Evolutionary conservation across 2,329 filamentous ascomycete genomes (phyloP), one percentile per base, ranked within the genome.

Genomic region (Beauveria rudraprayagi): DNA sequence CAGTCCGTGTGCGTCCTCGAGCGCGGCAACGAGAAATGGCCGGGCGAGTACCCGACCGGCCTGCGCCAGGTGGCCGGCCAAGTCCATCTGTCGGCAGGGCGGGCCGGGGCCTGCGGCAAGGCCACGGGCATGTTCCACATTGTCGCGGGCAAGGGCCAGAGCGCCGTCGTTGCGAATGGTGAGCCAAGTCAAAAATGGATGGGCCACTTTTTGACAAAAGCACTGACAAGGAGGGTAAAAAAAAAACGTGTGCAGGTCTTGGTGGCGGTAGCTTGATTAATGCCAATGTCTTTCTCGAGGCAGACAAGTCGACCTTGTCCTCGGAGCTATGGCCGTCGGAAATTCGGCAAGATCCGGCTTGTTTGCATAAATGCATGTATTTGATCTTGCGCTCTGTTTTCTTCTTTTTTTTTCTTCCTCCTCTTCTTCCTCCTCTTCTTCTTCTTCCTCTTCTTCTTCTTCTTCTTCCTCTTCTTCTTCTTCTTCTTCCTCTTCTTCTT

Each of bases 181-280:
- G 67, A 65, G 73, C 70, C 6, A 24, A 5, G 26, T 34, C 17
- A 19, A 37, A 3, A 8, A 17, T 40, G 22, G 26, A 9, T 30
- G 28, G 28, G n/a, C n/a, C n/a, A n/a, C 4, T n/a, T 16, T 16
- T 16, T 5, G 26, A 17, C 28, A 16, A n/a, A n/a, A 5, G 22
- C 14, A 22, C 28, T 51, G n/a, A 22, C 30, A 9, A 37, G 28
- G 8, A 19, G 44, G 26, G 26, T 22, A 2, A 22, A 22, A 22
- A 22, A 22, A 19, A 14, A n/a, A 56, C 52, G 11, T n/a, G 8
- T n/a, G 8, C 44, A 82, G 79, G 84, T 1, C 80, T 89, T 34
- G 86, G 86, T 11, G 86, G 85, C 10, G 86, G 84, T 2, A 87
- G 83, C 68, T 70, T 89, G 30, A 78, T 89, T 46, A 89, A 89